Conservation (phyloP, 2,329 filamentous ascomycete species). For the Aspergillus sergii region DNA sequence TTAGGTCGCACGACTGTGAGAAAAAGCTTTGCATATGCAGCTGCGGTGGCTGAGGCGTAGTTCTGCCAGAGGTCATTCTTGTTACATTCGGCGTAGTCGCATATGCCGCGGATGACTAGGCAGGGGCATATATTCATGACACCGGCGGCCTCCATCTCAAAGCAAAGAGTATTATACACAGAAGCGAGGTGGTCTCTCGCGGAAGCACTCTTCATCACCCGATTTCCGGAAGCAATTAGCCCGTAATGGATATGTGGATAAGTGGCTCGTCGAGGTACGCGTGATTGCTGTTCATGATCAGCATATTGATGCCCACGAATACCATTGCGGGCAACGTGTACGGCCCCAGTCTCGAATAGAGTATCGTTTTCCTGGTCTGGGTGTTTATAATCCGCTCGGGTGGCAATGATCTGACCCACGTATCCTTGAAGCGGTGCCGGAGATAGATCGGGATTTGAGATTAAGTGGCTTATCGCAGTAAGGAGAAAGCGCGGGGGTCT, state of each 20-base stretch:
- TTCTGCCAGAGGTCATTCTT: neutral
- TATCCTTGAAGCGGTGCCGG: too few species aligned
- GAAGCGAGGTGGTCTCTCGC: neutral
- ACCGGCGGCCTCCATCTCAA: neutral
- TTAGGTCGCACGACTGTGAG: neutral
- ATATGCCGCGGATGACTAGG: neutral
- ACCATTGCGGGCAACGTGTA: too few species aligned
- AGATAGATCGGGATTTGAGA: too few species aligned
- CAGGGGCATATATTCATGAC: neutral
- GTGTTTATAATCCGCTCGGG: too few species aligned
- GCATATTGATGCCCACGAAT: too few species aligned
- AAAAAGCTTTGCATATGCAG: neutral
- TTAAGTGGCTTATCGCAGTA: neutral
- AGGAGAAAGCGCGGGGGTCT: neutral
- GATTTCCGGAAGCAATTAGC: neutral
- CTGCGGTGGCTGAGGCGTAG: neutral
- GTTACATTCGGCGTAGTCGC: neutral
- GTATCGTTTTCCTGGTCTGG: too few species aligned
- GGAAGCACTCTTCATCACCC: neutral
- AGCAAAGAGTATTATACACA: neutral
- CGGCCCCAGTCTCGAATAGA: too few species aligned
- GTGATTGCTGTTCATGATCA: too few species aligned
- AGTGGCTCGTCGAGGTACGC: neutral
- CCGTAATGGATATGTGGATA: neutral
- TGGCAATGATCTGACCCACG: too few species aligned